Base-by-base conservation (phyloP, 139 green algal species). In the Mesotaenium endlicherianum region DNA sequence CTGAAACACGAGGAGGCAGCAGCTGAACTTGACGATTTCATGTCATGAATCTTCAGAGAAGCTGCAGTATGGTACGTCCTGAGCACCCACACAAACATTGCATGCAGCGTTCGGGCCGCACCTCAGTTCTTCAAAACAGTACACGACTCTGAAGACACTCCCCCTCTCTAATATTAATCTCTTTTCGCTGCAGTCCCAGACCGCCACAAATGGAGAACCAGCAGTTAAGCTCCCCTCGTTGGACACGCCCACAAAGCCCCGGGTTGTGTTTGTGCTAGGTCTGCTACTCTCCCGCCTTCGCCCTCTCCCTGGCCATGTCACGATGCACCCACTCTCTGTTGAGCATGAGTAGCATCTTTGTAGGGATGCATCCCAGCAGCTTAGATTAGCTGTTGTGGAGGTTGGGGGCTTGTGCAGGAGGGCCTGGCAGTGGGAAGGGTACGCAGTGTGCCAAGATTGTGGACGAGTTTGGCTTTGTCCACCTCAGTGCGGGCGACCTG, bases 401-500 rank as follows among this genome's bases (percentile, higher is more conserved):
- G 26, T 34, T 64, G 20, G 20, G 20, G 53, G 26, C 20, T 64
- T 64, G 20, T 64, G 30, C 95, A 69, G 94, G 94, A 4, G 94
- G 94, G 0, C 94, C 94, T 39, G 94, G 94, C 41, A 91, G 86
- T n/a, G 94, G 94, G 47, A 97, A 97, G 82, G 94, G 94, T 39
- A 97, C 94, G 2, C 91, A 97, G 89, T 96, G 94, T 81, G 83
- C 88, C 3, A 94, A 93, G 69, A 89, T 98, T 42, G 90, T 97
- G 2, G 58, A 92, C 14, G 93, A 97, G 50, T 97, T 93, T 86
- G 93, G 92, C 26, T 83, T 97, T 31, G 86, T 92, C 4, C 95
- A 98, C 86, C 88, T 98, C 0, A 94, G 87, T 42, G 95, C 95
- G n/a, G 95, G 95, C 1, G 95, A 98, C 75, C 88, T 98, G 42